A percentile compares a stretch with the other conserved stretches of the same genome.
These are phyloP conservation scores for Colletotrichum euphorbiae DNA, from an alignment of 2,329 filamentous ascomycete genomes.

Conservation along the genomic window DNA sequence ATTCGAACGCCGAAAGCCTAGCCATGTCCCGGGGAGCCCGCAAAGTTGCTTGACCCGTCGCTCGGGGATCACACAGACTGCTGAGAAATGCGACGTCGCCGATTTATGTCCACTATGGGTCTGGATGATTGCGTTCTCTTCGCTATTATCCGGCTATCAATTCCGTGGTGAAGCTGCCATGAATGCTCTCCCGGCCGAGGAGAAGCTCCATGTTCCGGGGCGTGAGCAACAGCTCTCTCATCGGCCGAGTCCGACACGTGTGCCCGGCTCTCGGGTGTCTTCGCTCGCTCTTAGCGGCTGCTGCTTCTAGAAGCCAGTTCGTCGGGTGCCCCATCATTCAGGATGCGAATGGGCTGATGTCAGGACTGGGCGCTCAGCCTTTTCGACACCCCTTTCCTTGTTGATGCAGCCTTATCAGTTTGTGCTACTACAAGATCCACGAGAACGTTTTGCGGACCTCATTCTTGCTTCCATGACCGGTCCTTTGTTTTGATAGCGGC, in stretches of 20 bases:
- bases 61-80: slow-evolving; percentile 6
- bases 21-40: not conserved
- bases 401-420: slow-evolving; percentile 5
- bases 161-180: not conserved
- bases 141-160: not conserved
- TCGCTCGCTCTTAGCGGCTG: slow-evolving; percentile 3
- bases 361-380: not conserved
- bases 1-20: slow-evolving; percentile 38
- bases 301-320: slow-evolving; percentile 19
- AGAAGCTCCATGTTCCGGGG: not conserved
- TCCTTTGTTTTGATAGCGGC: not conserved
- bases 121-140: not conserved
- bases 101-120: slow-evolving; percentile 17
- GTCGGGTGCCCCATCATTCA: slow-evolving; percentile 7
- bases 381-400: not conserved
- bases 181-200: not conserved
- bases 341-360: slow-evolving; percentile 30
- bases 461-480: not conserved
- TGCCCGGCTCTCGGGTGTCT: not conserved
- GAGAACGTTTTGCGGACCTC: not conserved
- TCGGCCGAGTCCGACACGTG: slow-evolving; percentile 5
- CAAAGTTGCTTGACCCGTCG: not conserved
- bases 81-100: slow-evolving; percentile 8
- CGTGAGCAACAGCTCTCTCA: slow-evolving; percentile 3
- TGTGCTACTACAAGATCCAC: not conserved